Evolutionary conservation across 2,329 filamentous ascomycete species (phyloP), one percentile per base, ranked within the genome.

Genomic region (Cercospora sp.): DNA sequence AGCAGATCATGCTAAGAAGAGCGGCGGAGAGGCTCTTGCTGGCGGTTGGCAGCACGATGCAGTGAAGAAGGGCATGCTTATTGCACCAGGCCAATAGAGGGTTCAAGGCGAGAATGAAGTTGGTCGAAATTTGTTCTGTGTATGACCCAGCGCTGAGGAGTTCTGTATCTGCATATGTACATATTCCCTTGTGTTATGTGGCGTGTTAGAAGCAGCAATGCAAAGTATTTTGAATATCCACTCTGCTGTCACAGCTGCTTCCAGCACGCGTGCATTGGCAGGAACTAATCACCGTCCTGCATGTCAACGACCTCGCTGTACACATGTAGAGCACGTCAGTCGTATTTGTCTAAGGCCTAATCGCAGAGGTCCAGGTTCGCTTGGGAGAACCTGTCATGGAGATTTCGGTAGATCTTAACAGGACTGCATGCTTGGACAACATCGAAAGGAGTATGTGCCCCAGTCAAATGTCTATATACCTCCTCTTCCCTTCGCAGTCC

Each of bases 1-100:
- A 86, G 87, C 89, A 79, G 88, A 92, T 75, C 95, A 91, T 79
- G 87, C 91, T 20, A 80, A 89, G 78, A 86, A 91, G 83, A 82
- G 88, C 70, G 92, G 92, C 69, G 92, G 92, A 40, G 81, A 88
- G 76, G 86, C 92, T 55, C 84, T 94, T 78, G 94, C 92, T 72
- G 95, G 95, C 79, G 95, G 95, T 68, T 97, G 94, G 94, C 84
- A 87, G 72, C 91, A 91, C 71, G 86, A 92, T 79, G 84, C 93
- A 68, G 85, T 82, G 77, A 87, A 89, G 79, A 88, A 94, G 83
- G 95, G 94, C 75, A 90, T 91, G 81, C 84, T 98, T 73, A 87
- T 97, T 78, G 88, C 94, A 64, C 95, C 95, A 51, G 95, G 95
- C 72, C 93, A 97, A 87, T 97, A 92, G 63, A 65, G 18, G 9